Base-by-base conservation (phyloP, 768 basidiomycete genomes). In the Hericium coralloides region DNA sequence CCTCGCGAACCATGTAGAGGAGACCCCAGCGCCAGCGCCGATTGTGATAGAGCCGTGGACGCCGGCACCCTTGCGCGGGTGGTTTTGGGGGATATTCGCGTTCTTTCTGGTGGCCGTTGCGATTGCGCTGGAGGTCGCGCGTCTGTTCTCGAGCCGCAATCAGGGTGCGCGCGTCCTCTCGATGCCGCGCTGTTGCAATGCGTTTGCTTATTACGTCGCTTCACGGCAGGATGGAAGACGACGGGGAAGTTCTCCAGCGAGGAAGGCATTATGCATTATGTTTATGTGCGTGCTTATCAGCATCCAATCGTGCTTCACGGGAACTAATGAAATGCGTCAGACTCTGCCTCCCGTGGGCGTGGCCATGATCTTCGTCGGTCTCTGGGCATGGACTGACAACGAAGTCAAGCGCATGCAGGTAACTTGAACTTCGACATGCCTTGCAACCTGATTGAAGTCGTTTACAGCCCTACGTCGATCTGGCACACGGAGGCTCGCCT, bases 391-490 rank as follows among this genome's bases (percentile, higher is more conserved):
- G 80, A 81, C 79, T 5, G 80, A 81, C 60, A 71, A 78, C 23
- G 80, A 80, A 58, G 77, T 83, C 52, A 79, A 81, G 61, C 79
- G 76, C 64, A 74, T 82, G 68, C 81, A 81, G 71, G 78, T 76
- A 52, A 26, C 66, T 49, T 14, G 20, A 12, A 3, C 20, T 8
- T 49, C 22, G n/a, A 36, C 53, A 38, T 36, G n/a, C 31, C n/a
- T 41, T 2, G 12, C 22, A 38, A 53, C 12, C 37, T 47, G 23
- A 43, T 49, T 56, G 22, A 59, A 38, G 45, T 25, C 31, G 23
- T 39, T 4, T 10, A 39, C 47, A 81, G 78, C 81, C 81, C 7
- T 83, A 82, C 62, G 75, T 83, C 22, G 80, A 81, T 58, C 76
- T 82, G 12, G 77, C 79, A 2, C 77, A 78, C 50, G 81, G 81